Evolutionary conservation across 352 stramenopile species (phyloP), one percentile per base, ranked within the genome.

Genomic region (Blastocystis sp.): DNA sequence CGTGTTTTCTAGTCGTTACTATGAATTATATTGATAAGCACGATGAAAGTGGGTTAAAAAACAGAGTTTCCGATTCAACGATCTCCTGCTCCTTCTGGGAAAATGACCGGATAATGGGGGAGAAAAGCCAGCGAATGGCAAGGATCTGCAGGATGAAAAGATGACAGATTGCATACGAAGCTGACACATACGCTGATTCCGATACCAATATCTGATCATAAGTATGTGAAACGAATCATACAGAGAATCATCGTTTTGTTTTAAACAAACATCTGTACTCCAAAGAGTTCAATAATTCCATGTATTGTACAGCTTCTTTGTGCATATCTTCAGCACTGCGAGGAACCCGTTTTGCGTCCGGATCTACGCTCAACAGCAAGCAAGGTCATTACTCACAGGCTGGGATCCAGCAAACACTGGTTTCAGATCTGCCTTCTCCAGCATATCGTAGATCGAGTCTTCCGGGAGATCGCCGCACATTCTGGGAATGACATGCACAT

Each of bases 391-490:
- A 76, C 65, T 24, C 16, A 39, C 11, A 18, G 41, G 0, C 18
- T 55, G 6, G 7, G 11, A 18, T 2, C 53, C 53, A 20, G 24
- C 13, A 50, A 47, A 1, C 65, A 8, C 16, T 2, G 91, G 87
- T 75, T 89, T 90, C 0, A 92, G 92, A 56, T 92, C 92, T 92
- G 92, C 94, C 56, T 55, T 79, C 90, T 95, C 92, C 64, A 98
- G 92, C 91, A 94, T 91, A 34, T 95, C 93, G 91, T 98, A 98
- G 34, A 98, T 91, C 76, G 97, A 93, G 90, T 98, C 95, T 90
- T 90, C 68, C 79, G 92, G 81, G 56, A 98, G 96, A 91, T 98
- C 95, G 30, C 91, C 91, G 70, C 24, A 47, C 0, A 39, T 50
- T 9, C 87, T 76, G 43, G 95, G 95, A 47, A 98, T 92, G 16